Conservation (phyloP, 768 basidiomycete genomes). For the Postia placenta region DNA sequence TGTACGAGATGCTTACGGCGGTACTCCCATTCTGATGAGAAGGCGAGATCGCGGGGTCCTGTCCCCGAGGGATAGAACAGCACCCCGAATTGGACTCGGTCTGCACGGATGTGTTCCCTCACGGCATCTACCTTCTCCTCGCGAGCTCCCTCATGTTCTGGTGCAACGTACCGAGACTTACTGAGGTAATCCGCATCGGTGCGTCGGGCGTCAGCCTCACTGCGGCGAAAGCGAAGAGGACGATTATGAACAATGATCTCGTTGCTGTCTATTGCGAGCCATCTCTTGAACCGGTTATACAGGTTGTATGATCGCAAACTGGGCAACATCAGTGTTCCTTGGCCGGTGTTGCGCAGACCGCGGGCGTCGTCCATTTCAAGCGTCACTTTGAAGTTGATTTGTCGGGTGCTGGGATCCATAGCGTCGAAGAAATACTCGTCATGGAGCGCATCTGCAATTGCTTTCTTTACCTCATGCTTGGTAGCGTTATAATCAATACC, state of each 20-base stretch:
- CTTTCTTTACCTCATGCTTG: slow-evolving; percentile 48
- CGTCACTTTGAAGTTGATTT: slow-evolving; percentile 49
- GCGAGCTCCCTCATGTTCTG: slow-evolving; percentile 19
- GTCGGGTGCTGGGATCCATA: background rate
- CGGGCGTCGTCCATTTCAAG: slow-evolving; percentile 43
- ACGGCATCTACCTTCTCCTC: slow-evolving; percentile 36
- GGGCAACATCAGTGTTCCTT: slow-evolving; percentile 28
- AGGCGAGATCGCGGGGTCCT: slow-evolving; percentile 25
- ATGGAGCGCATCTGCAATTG: slow-evolving; percentile 50
- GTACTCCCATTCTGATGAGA: slow-evolving; percentile 67
- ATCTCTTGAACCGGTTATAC: slow-evolving; percentile 40
- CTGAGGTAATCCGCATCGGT: slow-evolving; percentile 10
- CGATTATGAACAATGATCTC: slow-evolving; percentile 12
- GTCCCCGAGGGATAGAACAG: slow-evolving; percentile 32
- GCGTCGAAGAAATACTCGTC: slow-evolving; percentile 34
- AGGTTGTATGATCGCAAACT: slow-evolving; percentile 10
- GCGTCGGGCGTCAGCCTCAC: background rate
- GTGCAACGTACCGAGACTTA: slow-evolving; percentile 24
- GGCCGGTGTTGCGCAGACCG: slow-evolving; percentile 52
- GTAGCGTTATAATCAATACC: slow-evolving; percentile 32
- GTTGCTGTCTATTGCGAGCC: slow-evolving; percentile 28
- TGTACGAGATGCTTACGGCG: slow-evolving; percentile 36
- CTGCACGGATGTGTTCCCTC: slow-evolving; percentile 40
- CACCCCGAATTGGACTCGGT: slow-evolving; percentile 62
- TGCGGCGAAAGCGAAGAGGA: slow-evolving; percentile 9